Evolutionary conservation across 129 eudicot species (phyloP), one percentile per base, ranked within the genome.

Genomic region (Centaurea solstitialis): DNA sequence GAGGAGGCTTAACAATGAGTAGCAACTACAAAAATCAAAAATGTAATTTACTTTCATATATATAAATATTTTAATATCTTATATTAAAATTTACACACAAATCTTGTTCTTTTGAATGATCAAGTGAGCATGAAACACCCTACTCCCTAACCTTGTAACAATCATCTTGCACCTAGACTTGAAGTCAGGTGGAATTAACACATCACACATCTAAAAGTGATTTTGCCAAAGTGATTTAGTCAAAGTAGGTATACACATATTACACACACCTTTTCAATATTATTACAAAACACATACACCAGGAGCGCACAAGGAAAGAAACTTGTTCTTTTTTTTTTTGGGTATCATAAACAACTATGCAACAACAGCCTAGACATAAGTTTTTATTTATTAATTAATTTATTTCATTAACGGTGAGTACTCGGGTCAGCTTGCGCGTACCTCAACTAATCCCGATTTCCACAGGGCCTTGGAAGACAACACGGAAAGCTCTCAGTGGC

Each of bases 191-290:
- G 61, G 20, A 50, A 50, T 50, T n/a, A 50, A 40, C 45, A 40
- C 45, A 40, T 40, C 45, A 53, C 20, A 17, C 64, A 53, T 53
- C 64, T 4, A 53, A 57, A 50, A 50, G 62, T 50, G 62, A 50
- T n/a, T 57, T 57, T n/a, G 22, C 65, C 65, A n/a, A 57, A 57
- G 6, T 57, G 17, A 57, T 57, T 57, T 57, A 57, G 9, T n/a
- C 65, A 57, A 57, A n/a, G 53, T 17, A 57, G 22, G 43, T 68
- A 78, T 70, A 50, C 70, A 70, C 71, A 71, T 53, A 53, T 53
- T 79, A 70, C 53, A 73, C 77, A 72, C 73, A 70, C 9, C 41
- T 80, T 79, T 26, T 40, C 64, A 72, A 38, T 74, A 23, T 79
- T 38, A 71, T 59, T 40, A 71, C 64, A 37, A 72, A 68, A 53